phyloP scores from a whole-genome alignment of 164 flowering plant genomes.

The Paratinospora sagittata region DNA sequence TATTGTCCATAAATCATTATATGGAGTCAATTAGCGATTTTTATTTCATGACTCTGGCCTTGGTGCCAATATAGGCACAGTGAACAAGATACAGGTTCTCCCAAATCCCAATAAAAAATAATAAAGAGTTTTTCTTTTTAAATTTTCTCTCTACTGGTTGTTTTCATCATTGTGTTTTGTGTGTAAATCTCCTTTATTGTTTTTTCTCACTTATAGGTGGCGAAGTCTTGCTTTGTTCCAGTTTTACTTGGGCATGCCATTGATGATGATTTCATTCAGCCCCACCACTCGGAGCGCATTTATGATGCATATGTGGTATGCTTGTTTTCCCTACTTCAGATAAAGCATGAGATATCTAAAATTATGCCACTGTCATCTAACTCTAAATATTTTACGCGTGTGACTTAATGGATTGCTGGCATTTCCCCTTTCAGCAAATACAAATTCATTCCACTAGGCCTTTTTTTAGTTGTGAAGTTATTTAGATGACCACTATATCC shows the following conservation, averaged over 20 bases:
- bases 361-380: neutral
- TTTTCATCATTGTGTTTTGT: neutral
- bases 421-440: neutral
- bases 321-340: neutral
- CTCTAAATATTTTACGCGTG: neutral
- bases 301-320: conserved; percentile 71
- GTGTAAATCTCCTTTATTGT: neutral
- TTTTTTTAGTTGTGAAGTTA: too few relatives aligned
- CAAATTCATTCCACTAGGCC: neutral
- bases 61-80: neutral
- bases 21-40: neutral
- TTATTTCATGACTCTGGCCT: neutral
- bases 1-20: neutral
- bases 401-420: neutral
- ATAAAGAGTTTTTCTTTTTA: neutral
- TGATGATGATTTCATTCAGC: conserved; percentile 89
- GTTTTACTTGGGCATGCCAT: conserved; percentile 85
- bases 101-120: neutral
- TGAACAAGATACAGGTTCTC: neutral
- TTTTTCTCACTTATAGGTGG: conserved; percentile 42
- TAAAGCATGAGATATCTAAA: neutral
- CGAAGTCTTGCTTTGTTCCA: conserved; percentile 81
- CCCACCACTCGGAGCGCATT: conserved; percentile 88
- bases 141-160: neutral
- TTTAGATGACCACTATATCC: too few relatives aligned